Evolutionary conservation across 2,329 filamentous ascomycete genomes (phyloP).

Genomic region (Aspergillaceae sp.): DNA sequence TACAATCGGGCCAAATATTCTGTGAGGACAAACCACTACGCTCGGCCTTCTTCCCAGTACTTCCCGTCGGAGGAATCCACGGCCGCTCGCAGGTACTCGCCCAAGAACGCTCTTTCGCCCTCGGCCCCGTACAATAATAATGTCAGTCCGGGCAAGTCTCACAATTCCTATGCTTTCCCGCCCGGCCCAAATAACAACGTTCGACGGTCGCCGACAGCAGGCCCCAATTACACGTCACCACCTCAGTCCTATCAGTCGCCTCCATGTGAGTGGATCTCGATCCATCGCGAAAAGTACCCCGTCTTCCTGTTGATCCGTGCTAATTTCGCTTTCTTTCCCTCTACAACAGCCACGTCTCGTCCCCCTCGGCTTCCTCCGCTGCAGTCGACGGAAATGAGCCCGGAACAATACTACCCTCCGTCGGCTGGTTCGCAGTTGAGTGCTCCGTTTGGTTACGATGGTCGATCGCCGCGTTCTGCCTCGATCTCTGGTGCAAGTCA

Average conservation of each 20-base stretch:
- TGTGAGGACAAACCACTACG: conserved; percentile 64
- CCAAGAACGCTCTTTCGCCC: conserved; percentile 83
- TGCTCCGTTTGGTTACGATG: conserved; percentile 51
- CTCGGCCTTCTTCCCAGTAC: conserved; percentile 64
- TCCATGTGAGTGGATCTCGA: conserved; percentile 33
- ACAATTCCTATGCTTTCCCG: conserved; percentile 47
- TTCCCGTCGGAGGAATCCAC: conserved; percentile 66
- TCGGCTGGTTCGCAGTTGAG: conserved; percentile 65
- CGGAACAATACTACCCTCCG: conserved; percentile 61
- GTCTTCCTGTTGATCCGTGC: too few species aligned
- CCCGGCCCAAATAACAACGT: conserved; percentile 40
- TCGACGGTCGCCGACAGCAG: conserved; percentile 72
- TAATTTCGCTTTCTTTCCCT: neutral
- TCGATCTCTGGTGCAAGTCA: conserved; percentile 43
- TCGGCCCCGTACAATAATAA: conserved; percentile 70
- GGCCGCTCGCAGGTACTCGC: conserved; percentile 86
- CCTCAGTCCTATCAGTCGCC: conserved; percentile 53
- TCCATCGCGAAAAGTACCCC: neutral
- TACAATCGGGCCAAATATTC: conserved; percentile 83
- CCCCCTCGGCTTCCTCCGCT: conserved; percentile 67
- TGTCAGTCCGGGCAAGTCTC: conserved; percentile 51
- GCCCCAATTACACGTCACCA: conserved; percentile 49
- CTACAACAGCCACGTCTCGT: conserved; percentile 37
- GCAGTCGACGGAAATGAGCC: conserved; percentile 52
- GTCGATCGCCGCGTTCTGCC: conserved; percentile 41